Evolutionary conservation across 2,329 filamentous ascomycete species (phyloP).

Genomic region (Exserohilum rostratum): DNA sequence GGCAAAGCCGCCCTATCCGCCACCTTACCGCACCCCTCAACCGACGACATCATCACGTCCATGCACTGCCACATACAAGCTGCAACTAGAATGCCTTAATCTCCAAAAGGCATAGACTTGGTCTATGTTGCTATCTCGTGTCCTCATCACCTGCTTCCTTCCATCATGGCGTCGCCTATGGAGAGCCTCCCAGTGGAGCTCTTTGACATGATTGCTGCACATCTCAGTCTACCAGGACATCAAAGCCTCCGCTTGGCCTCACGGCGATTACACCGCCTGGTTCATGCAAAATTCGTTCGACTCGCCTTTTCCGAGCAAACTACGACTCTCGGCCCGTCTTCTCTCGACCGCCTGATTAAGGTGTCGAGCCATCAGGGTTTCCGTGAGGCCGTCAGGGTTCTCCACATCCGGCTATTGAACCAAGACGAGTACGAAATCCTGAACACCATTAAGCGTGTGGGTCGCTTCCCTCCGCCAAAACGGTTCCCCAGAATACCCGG

Average conservation of each 20-base stretch:
- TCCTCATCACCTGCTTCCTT: background rate
- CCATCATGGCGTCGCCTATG: constrained; percentile 29
- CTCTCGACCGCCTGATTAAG: constrained; percentile 28
- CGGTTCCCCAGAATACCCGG: constrained; percentile 29
- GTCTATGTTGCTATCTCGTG: background rate
- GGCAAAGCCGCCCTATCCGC: too few species aligned
- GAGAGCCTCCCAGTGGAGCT: constrained; percentile 40
- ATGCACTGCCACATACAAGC: background rate
- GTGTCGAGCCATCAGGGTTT: constrained; percentile 25
- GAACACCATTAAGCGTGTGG: constrained; percentile 27
- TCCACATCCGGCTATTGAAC: constrained; percentile 35
- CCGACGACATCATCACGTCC: background rate
- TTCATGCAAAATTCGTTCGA: constrained; percentile 28
- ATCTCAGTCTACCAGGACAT: constrained; percentile 24
- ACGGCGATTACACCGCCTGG: constrained; percentile 27
- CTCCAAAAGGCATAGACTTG: background rate
- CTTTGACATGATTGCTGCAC: constrained; percentile 29
- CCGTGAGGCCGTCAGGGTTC: constrained; percentile 21
- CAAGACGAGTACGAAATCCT: constrained; percentile 31
- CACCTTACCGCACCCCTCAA: background rate
- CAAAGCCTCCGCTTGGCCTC: constrained; percentile 34
- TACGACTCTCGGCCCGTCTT: constrained; percentile 33
- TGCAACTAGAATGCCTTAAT: background rate
- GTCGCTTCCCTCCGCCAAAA: constrained; percentile 37
- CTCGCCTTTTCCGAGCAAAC: constrained; percentile 28